Conservation (phyloP, 140 eudicot genomes). For the Bidens hawaiensis region DNA sequence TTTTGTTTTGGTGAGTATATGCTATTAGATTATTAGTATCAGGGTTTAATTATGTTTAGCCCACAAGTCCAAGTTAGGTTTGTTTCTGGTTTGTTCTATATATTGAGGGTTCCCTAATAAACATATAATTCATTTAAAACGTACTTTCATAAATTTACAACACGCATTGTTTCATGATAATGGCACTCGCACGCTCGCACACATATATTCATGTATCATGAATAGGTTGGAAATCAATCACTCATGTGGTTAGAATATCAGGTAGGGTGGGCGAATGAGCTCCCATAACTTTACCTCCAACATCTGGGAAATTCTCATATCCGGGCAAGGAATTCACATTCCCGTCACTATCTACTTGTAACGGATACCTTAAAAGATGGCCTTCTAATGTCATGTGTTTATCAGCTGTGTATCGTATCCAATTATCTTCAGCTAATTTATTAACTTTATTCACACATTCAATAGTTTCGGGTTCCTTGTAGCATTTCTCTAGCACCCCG, state of each 20-base stretch:
- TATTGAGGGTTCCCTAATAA: too few relatives aligned
- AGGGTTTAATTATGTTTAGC: too few relatives aligned
- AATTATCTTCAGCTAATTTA: constrained; percentile 58
- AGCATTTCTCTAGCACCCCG: constrained; percentile 41
- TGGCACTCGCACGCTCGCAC: neutral
- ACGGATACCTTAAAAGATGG: constrained; percentile 85
- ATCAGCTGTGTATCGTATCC: constrained; percentile 46
- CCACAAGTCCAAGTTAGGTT: too few relatives aligned
- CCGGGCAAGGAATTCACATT: constrained; percentile 57
- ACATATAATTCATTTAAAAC: too few relatives aligned
- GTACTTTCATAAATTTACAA: constrained; percentile 8
- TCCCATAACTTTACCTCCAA: constrained; percentile 82
- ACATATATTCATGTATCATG: neutral
- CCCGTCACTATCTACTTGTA: constrained; percentile 58
- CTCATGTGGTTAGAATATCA: constrained; percentile 74
- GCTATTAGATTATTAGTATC: too few relatives aligned
- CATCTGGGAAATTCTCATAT: constrained; percentile 70
- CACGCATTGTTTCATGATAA: neutral
- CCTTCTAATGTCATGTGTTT: constrained; percentile 44
- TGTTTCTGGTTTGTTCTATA: too few relatives aligned
- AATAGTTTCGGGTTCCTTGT: constrained; percentile 46
- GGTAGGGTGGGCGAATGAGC: constrained; percentile 63
- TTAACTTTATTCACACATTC: constrained; percentile 75
- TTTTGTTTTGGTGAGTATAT: too few relatives aligned
- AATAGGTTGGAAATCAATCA: constrained; percentile 14